Evolutionary conservation across 441 rosid species (phyloP), one percentile per base, ranked within the genome.

Genomic region (Mallotus repandus): DNA sequence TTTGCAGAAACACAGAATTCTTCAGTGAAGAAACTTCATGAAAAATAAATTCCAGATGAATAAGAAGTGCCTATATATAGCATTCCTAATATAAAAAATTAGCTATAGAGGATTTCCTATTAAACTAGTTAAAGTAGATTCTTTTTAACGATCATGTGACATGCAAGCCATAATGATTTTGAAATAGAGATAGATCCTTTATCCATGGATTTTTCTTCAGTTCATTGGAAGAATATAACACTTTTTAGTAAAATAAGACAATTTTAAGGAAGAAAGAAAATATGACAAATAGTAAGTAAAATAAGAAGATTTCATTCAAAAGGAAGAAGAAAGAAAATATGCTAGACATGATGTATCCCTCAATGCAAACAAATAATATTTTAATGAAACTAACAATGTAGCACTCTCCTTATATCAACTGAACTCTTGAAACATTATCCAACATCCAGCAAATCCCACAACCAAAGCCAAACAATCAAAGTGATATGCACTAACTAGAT

Each of bases 31-130:
- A 41, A 22, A 55, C 58, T 68, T 53, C 25, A 29, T 63, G 9
- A 58, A 11, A 45, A 72, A 63, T 29, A 21, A 58, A 69, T 65
- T 25, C 21, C 53, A 72, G 21, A 74, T 67, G 60, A 63, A 46
- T 25, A 66, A 12, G 14, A 38, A 66, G 2, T 32, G 55, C 35
- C 16, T n/a, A n/a, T n/a, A n/a, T n/a, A 21, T 68, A 25, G 65
- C 43, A 71, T 3, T 43, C 16, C 19, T 6, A 41, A 59, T 49
- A 49, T 35, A 14, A 32, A 74, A 70, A 56, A 21, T 13, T 15
- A 56, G 43, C 43, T 66, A 4, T 1, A 19, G 6, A 49, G 16
- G n/a, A 53, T 62, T 57, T 63, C 14, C 46, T n/a, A n/a, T n/a
- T 10, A 46, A 48, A 57, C 56, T 7, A 10, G 35, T 19, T 61